These are phyloP conservation scores for Salix arbutifolia DNA, from an alignment of 345 rosid species.

Conservation along the genomic window DNA sequence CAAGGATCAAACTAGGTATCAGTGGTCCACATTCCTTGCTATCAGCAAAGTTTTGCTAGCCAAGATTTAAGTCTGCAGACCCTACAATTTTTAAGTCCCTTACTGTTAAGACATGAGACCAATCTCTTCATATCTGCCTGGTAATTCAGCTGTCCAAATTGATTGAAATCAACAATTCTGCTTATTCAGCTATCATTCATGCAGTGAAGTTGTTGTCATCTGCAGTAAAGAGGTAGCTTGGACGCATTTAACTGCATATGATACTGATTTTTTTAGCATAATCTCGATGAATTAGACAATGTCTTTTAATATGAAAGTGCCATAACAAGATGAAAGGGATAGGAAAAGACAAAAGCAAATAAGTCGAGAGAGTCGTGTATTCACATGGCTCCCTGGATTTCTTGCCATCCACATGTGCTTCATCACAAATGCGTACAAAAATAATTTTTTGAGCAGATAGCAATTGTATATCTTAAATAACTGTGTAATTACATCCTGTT, in stretches of 20 bases:
- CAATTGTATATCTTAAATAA: constrained; percentile 1
- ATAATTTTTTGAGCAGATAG: neutral
- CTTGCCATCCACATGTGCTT: constrained; percentile 42
- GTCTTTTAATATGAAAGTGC: neutral
- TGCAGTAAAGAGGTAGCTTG: neutral
- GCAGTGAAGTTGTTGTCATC: neutral
- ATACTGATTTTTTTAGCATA: neutral
- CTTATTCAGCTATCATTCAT: neutral
- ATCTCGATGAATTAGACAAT: neutral
- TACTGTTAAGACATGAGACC: neutral
- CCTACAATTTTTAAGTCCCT: constrained; percentile 2
- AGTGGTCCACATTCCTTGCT: neutral
- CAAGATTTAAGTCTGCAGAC: neutral
- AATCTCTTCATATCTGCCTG: neutral
- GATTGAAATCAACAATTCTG: neutral
- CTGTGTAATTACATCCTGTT: constrained; percentile 10
- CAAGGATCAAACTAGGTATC: neutral
- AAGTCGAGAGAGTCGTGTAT: constrained; percentile 20
- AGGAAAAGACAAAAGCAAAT: constrained; percentile 24
- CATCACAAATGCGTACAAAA: constrained; percentile 32
- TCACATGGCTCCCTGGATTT: constrained; percentile 34
- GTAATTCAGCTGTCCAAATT: neutral
- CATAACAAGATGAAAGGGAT: neutral
- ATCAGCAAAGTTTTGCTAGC: neutral
- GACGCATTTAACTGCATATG: neutral